Base-by-base conservation (phyloP, 768 basidiomycete species). In the Amanita subjunquillea region DNA sequence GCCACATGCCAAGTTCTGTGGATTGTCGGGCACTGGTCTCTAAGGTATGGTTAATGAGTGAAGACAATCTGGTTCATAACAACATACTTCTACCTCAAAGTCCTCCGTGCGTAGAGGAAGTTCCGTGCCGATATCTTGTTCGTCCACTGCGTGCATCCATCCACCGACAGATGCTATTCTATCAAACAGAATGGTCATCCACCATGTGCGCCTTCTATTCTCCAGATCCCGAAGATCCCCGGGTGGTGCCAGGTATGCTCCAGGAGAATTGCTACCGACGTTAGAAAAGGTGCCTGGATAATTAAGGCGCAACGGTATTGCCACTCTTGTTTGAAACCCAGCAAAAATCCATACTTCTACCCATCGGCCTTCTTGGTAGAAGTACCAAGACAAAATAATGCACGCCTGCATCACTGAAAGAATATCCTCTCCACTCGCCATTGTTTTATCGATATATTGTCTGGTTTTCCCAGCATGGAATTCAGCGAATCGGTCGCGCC, bases 311-410 rank as follows among this genome's bases (percentile, higher is more conserved):
- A 92, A 72, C 4, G 89, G 90, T 15, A 91, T 75, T 23, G 87
- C 85, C 17, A 87, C 86, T 29, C 89, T 77, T 13, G 83, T 87
- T 62, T 90, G 86, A 60, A 91, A 91, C 10, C 79, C 87, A 17
- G 90, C 87, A 66, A 90, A 90, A 38, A 91, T 86, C 90, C 90
- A 91, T 3, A 91, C 85, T 67, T 92, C 90, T 7, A 91, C 89
- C 90, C 90, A 80, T 51, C 88, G 76, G 2, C 90, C 89, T 66
- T 91, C 90, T 53, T 89, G 85, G 62, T 91, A 92, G 58, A 91
- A 91, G 67, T 89, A 91, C 90, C 90, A 92, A 2, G 87, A 87
- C 15, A 92, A 77, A 22, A 92, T 69, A 56, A 85, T 84, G 60
- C 89, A 90, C 5, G 90, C 90, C 63, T 91, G 88, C 77, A 91